Percentiles rank a stretch among this genome's conserved stretches.
These are phyloP conservation scores for Tephrocybe sp. DNA, from an alignment of 768 basidiomycete genomes.

Conservation along the genomic window DNA sequence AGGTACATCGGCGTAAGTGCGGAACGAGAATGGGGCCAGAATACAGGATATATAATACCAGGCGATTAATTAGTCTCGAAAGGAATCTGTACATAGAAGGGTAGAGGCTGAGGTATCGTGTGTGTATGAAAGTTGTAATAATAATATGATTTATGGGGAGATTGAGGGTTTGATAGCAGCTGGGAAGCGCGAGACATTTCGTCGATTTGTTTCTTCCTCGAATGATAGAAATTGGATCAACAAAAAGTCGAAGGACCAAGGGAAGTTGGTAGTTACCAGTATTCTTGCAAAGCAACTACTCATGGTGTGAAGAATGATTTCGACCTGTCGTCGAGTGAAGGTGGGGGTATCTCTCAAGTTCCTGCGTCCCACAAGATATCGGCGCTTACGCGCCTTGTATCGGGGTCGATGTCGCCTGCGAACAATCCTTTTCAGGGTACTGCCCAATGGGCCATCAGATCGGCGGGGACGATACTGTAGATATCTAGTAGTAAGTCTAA, in stretches of 20 bases:
- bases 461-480: not conserved
- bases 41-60: too few species aligned
- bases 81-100: too few species aligned
- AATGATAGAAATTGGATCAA: not conserved
- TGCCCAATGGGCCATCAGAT: not conserved
- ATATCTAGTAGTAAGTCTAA: not conserved
- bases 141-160: too few species aligned
- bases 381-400: not conserved
- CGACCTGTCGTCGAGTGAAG: slow-evolving; percentile 31
- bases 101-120: too few species aligned
- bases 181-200: not conserved
- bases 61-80: too few species aligned
- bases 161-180: not conserved
- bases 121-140: too few species aligned
- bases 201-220: not conserved
- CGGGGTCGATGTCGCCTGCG: not conserved
- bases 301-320: slow-evolving; percentile 30
- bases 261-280: slow-evolving; percentile 20
- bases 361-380: not conserved
- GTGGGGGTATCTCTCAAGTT: slow-evolving; percentile 21
- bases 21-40: too few species aligned
- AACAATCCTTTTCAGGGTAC: not conserved
- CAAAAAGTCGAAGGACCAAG: not conserved
- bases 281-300: slow-evolving; percentile 28
- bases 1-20: too few species aligned